Evolutionary conservation across 176 grass and related monocot species (phyloP), one percentile per base, ranked within the genome.

Genomic region (Cenchrus fungigraminus): DNA sequence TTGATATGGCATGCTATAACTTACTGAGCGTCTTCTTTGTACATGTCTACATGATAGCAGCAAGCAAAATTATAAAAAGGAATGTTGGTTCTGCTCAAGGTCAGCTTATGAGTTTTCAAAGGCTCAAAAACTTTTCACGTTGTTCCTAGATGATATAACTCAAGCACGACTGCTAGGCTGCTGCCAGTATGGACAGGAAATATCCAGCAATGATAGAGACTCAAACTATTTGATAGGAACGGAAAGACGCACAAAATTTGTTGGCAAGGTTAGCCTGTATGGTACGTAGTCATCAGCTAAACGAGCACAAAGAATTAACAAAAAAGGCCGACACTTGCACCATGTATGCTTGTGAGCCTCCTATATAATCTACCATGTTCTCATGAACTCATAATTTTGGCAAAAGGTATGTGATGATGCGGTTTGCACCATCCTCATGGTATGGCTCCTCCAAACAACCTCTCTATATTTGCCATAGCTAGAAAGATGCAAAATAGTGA

Each of bases 11-110:
- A 79, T 47, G n/a, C 46, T 80, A 74, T 34, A 61, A 4, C 67
- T 71, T 74, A 25, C 25, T 25, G 10, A 15, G 59, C 6, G 54
- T 57, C 62, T 68, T 40, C 19, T 84, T 81, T 85, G 76, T 63
- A 46, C 53, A 83, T 12, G 32, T 85, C 71, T 63, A 46, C 53
- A 83, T 12, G 32, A 51, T 58, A 67, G 25, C 2, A 58, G 80
- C 45, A 37, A 79, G 37, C 71, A 46, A 43, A 54, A 70, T 34
- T 42, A 80, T 51, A 80, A 65, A 77, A 77, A 54, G 10, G 50
- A 42, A 49, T 83, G 52, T 22, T 57, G 2, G 37, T 40, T 40
- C 37, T 40, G 37, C 37, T 40, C 37, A 40, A 40, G 12, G 61
- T 15, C 37, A 31, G 61, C 60, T 46, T 83, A 12, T 76, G 43